Conservation (phyloP, 495 filamentous ascomycete genomes). For the Articulospora tetracladia region DNA sequence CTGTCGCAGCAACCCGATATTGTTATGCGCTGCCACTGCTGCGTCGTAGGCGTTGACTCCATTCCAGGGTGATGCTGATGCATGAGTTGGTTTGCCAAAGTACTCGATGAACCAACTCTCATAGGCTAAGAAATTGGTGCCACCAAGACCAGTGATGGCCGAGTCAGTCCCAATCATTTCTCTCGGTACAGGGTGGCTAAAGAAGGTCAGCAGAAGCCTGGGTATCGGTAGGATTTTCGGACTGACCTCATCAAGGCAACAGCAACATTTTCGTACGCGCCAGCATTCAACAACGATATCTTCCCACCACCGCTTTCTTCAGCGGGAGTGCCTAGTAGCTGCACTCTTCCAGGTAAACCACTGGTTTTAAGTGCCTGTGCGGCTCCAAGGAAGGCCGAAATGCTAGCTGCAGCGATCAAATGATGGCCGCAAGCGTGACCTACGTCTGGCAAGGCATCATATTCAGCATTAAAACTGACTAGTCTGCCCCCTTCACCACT, state of each 20-base stretch:
- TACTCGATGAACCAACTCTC: background rate
- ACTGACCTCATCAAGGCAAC: background rate
- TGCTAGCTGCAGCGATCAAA: slow-evolving; percentile 58
- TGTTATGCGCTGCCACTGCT: background rate
- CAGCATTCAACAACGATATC: slow-evolving; percentile 53
- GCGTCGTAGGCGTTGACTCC: slow-evolving; percentile 6
- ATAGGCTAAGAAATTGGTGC: background rate
- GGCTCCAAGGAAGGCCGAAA: slow-evolving; percentile 55
- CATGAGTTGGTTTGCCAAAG: slow-evolving; percentile 1
- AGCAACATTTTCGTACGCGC: slow-evolving; percentile 51
- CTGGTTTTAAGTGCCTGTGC: slow-evolving; percentile 42
- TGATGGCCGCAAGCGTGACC: slow-evolving; percentile 69
- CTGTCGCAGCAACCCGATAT: background rate
- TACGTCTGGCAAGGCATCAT: slow-evolving; percentile 33
- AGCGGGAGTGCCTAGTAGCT: slow-evolving; percentile 64
- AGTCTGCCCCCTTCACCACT: slow-evolving; percentile 38
- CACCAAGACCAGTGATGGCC: background rate
- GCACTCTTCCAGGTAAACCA: slow-evolving; percentile 48
- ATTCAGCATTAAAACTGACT: slow-evolving; percentile 55
- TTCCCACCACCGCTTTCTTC: slow-evolving; percentile 69
- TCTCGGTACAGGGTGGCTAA: background rate
- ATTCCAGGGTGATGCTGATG: background rate
- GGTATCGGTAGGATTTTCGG: background rate
- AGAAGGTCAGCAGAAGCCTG: background rate
- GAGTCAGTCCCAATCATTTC: background rate